phyloP scores from a whole-genome alignment of 1,139 yeast species.

The Scheffersomyces cryptocercus region DNA sequence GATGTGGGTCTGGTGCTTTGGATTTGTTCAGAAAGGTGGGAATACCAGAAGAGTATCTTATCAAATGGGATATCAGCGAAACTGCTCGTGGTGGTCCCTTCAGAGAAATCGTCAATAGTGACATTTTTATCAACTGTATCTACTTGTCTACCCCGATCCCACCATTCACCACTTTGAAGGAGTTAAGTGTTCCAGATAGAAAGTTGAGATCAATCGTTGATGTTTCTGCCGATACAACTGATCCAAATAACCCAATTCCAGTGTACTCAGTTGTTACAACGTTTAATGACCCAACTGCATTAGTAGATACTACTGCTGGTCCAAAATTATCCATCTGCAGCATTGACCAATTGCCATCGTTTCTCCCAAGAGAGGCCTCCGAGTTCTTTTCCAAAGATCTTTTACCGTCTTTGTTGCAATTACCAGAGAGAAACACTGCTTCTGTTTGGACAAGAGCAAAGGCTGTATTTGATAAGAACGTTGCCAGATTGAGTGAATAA shows the following conservation, averaged over 20 bases:
- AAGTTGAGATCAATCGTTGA: conserved; percentile 17
- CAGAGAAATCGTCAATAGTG: conserved; percentile 15
- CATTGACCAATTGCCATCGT: conserved; percentile 19
- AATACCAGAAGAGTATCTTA: conserved; percentile 15
- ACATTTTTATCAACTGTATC: conserved; percentile 19
- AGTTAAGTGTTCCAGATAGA: conserved; percentile 13
- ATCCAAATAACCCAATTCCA: conserved; percentile 20
- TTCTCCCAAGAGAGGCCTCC: conserved; percentile 20
- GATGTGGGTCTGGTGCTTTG: conserved; percentile 18
- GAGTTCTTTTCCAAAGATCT: conserved; percentile 17
- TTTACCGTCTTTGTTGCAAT: conserved; percentile 17
- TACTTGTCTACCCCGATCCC: conserved; percentile 19
- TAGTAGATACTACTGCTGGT: conserved; percentile 16
- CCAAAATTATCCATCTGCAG: conserved; percentile 19
- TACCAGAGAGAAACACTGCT: conserved; percentile 16
- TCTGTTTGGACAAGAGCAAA: conserved; percentile 19
- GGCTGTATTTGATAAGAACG: conserved; percentile 17
- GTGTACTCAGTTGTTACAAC: conserved; percentile 18
- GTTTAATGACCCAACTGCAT: conserved; percentile 17
- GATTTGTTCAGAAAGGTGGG: conserved; percentile 18
- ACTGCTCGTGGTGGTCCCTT: conserved; percentile 20
- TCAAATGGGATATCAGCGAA: conserved; percentile 20
- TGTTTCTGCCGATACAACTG: conserved; percentile 20
- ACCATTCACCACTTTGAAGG: conserved; percentile 15
- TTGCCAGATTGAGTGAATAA: conserved; percentile 10